Evolutionary conservation across 148 eudicot genomes (phyloP), one percentile per base, ranked within the genome.

Genomic region (Euryodendron excelsum): DNA sequence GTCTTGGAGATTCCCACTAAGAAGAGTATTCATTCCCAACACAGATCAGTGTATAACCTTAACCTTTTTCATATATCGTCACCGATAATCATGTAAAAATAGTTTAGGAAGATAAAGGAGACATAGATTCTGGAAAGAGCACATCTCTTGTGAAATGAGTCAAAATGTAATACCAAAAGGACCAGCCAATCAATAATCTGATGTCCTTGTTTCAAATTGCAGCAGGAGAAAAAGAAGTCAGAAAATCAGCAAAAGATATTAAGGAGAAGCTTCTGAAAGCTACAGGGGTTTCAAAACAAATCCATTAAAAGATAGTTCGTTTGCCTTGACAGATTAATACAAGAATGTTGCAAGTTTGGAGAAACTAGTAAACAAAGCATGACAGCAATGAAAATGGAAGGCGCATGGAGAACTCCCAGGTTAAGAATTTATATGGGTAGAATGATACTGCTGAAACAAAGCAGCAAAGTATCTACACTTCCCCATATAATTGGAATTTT

Each of bases 291-390:
- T 5, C 3, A n/a, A 39, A 78, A 21, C 44, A 77, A 60, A 71
- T 78, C 74, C 78, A 73, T 82, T 82, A 74, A 72, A 82, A 82
- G 73, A 82, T 53, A 77, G 78, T 82, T 82, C 74, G 75, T 82
- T 82, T 65, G 25, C 28, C 8, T 59, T 76, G 17, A 69, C 76
- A 80, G 79, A 80, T 75, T 25, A 59, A 18, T 75, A 47, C 39
- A 34, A 45, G 50, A 80, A 55, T 47, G 55, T 12, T 58, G 50
- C 37, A 75, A 28, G 31, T n/a, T n/a, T n/a, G 11, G 34, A 62
- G n/a, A 48, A 34, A 12, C 21, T 4, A 61, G 2, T 62, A 33
- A 63, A 30, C 30, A 65, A 28, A 63, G 69, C 23, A 8, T 27
- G 21, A 21, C 70, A 66, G 14, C 45, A 66, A 37, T 36, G n/a